These are phyloP conservation scores for Striga hermonthica DNA, from an alignment of 305 asterid genomes.

Conservation along the genomic window DNA sequence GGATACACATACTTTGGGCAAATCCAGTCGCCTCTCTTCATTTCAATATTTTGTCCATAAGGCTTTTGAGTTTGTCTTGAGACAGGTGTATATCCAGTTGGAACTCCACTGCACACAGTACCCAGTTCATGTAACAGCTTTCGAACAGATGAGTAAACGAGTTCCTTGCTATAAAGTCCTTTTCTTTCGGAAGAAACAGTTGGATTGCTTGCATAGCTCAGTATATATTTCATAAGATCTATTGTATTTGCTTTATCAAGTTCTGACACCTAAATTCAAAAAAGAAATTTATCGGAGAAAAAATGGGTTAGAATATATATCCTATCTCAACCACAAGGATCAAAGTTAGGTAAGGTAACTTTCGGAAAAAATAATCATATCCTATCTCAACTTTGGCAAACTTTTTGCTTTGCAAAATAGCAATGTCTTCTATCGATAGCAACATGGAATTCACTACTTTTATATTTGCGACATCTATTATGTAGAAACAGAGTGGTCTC, in stretches of 20 bases:
- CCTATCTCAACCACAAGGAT: too few relatives aligned
- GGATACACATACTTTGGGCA: slow-evolving; percentile 67
- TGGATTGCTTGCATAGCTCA: slow-evolving; percentile 85
- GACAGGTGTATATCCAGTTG: slow-evolving; percentile 37
- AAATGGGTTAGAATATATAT: slow-evolving; percentile 4
- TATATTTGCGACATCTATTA: too few relatives aligned
- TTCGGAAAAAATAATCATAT: too few relatives aligned
- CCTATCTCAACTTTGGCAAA: too few relatives aligned
- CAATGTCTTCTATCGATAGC: too few relatives aligned
- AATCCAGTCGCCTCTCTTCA: slow-evolving; percentile 98
- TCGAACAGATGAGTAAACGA: slow-evolving; percentile 71
- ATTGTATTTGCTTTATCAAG: slow-evolving; percentile 45
- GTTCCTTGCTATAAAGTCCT: slow-evolving; percentile 66
- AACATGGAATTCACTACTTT: too few relatives aligned
- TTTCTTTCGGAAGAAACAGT: slow-evolving; percentile 46
- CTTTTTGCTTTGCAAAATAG: too few relatives aligned
- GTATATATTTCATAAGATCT: slow-evolving; percentile 86
- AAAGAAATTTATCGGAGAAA: slow-evolving; percentile 1
- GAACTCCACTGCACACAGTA: slow-evolving; percentile 45
- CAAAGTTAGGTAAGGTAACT: too few relatives aligned
- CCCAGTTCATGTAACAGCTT: slow-evolving; percentile 63
- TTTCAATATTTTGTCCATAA: slow-evolving; percentile 58
- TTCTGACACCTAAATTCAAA: slow-evolving; percentile 48
- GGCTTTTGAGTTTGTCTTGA: slow-evolving; percentile 46
- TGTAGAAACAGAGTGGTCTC: too few relatives aligned